These are phyloP conservation scores for Trichoderma parareesei DNA, from an alignment of 495 filamentous ascomycete genomes.

Conservation along the genomic window DNA sequence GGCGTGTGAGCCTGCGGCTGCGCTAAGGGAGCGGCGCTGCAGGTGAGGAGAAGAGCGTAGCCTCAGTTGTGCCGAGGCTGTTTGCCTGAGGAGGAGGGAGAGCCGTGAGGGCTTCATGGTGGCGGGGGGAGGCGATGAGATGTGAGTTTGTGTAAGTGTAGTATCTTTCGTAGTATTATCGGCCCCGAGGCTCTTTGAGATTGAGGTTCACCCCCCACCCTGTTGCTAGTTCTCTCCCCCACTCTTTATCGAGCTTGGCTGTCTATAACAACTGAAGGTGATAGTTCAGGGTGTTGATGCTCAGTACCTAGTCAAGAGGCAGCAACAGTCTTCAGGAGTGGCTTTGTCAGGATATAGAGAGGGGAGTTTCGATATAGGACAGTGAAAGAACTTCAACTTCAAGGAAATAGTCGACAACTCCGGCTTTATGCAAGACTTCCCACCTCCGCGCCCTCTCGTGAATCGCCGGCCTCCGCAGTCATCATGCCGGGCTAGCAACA, in stretches of 20 bases:
- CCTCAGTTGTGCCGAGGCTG: not conserved
- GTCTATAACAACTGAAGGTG: no score
- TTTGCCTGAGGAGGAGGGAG: not conserved
- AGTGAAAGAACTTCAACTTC: no score
- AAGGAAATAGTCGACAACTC: no score
- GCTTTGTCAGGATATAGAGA: no score
- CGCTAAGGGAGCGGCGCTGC: constrained; percentile 6
- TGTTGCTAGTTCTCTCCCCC: constrained; percentile 1
- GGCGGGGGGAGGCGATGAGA: not conserved
- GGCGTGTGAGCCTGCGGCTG: constrained; percentile 15
- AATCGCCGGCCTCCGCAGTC: not conserved
- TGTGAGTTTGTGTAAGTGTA: not conserved
- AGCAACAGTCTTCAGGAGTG: no score
- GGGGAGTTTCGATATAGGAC: no score
- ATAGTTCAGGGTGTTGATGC: no score
- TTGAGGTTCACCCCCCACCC: not conserved
- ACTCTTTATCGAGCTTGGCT: not conserved
- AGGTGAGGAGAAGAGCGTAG: not conserved
- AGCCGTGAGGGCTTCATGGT: not conserved
- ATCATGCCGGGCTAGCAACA: not conserved
- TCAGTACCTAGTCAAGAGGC: no score
- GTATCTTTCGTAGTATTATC: no score
- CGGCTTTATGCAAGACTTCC: no score
- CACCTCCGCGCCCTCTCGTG: not conserved
- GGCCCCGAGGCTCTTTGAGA: no score